Conservation (phyloP, 1,284 basidiomycete genomes). For the Tetrapyrgos nigripes region DNA sequence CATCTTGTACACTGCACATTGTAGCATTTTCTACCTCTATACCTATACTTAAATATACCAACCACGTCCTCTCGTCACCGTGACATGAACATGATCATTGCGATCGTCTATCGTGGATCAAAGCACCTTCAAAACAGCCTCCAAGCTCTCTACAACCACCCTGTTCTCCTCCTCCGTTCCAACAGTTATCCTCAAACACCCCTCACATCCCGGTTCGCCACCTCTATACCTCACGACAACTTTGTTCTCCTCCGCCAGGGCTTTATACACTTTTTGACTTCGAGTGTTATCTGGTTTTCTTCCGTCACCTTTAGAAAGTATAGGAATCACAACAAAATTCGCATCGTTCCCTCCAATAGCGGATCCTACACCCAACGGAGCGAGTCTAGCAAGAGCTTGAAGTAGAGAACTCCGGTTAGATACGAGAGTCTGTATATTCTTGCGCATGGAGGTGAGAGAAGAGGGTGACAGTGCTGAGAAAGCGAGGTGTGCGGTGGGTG, state of each 20-base stretch:
- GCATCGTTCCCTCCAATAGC: conserved; percentile 88
- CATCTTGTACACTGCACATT: too few species aligned
- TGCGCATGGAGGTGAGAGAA: conserved; percentile 72
- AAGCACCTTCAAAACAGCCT: conserved; percentile 47
- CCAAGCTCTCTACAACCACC: conserved; percentile 55
- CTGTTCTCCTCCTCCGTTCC: conserved; percentile 86
- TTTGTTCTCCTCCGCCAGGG: conserved; percentile 84
- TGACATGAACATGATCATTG: too few species aligned
- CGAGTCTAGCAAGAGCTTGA: conserved; percentile 51
- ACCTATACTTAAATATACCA: too few species aligned
- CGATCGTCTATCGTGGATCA: too few species aligned
- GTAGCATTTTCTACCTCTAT: too few species aligned
- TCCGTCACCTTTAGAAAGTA: conserved; percentile 60
- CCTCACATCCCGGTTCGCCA: conserved; percentile 86
- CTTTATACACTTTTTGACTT: conserved; percentile 78
- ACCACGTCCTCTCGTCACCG: too few species aligned
- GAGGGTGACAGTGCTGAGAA: conserved; percentile 75
- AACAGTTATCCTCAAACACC: conserved; percentile 90
- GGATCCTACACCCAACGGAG: conserved; percentile 65
- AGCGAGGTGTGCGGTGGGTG: conserved; percentile 88
- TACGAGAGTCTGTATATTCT: conserved; percentile 68
- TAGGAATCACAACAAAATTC: conserved; percentile 90
- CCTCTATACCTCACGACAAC: conserved; percentile 95
- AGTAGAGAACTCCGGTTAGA: conserved; percentile 65
- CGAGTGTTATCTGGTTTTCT: conserved; percentile 69